Base-by-base conservation (phyloP, 2,329 filamentous ascomycete species). In the Aspergillus sp. region DNA sequence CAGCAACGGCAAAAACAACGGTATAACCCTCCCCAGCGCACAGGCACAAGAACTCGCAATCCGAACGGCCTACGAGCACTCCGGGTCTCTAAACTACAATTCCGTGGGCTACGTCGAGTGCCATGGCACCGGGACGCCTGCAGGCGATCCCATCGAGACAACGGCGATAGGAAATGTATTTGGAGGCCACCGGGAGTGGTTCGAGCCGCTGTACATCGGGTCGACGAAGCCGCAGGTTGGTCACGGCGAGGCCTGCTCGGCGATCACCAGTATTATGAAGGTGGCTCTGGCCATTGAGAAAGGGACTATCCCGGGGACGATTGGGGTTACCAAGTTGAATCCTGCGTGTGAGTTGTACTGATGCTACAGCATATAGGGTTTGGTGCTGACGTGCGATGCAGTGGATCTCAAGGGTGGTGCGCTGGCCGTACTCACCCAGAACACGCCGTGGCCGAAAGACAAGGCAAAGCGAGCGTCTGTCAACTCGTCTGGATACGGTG, bases 401-500 rank as follows among this genome's bases (percentile, higher is more conserved):
- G 27, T 37, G 12, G 12, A n/a, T 37, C 35, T 14, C 5, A 37
- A 14, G 35, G 35, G 12, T n/a, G 15, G 35, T 7, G 76, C 33
- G 78, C 77, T 2, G 77, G 77, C 27, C 27, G 27, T 31, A 31
- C 27, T 31, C 27, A 31, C 27, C 27, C 27, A 31, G 27, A 31
- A 31, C 27, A 31, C 27, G 27, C 27, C 27, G 8, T 31, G 27
- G 27, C 27, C 27, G 3, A 31, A 31, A 4, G 27, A 31, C 27
- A 31, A 31, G 27, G 27, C 9, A 31, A 31, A 31, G 27, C 27
- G 27, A 31, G 27, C 27, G 8, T 31, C 27, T 35, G 71, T 83
- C 1, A 81, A 80, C 56, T 75, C 75, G 14, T 82, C 81, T 59
- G 79, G 73, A 0, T 73, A 71, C 48, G 74, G 73, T 19, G 74